Base-by-base conservation (phyloP, 164 flowering plant genomes). In the Chloranthus sessilifolius region DNA sequence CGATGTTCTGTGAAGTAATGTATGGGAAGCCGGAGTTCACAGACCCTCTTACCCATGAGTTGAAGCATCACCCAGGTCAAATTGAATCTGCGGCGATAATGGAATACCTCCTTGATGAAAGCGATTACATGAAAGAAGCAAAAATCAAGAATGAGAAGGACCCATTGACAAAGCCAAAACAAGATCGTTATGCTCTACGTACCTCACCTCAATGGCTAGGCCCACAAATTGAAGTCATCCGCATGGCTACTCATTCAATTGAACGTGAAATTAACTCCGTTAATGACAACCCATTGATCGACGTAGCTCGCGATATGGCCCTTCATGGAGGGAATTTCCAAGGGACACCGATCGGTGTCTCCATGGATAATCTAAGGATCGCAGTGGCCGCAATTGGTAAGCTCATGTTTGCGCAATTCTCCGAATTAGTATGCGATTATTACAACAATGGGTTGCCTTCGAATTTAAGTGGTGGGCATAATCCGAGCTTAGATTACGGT, bases 121-220 rank as follows among this genome's bases (percentile, higher is more conserved):
- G 69, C 35, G 63, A 49, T 5, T 62, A 66, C 66, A 58, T 67
- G 42, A 67, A 54, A 16, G 69, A 58, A 7, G 75, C 69, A 2
- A 47, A 60, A 41, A 33, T 24, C 23, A 36, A 56, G 14, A 60
- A 64, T 28, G 75, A 67, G 24, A 56, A 34, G 52, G 72, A 71
- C 51, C 75, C 75, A 3, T 34, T 71, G 2, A 54, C 64, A 17
- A 71, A 71, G 62, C 75, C 75, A 7, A 71, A 71, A 45, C 75
- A 71, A 38, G 75, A 71, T n/a, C 30, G 73, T 16, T 68, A 68
- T n/a, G 73, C 73, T 0, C 68, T 68, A 2, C 39, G 73, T 14
- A 68, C 73, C 7, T 63, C 65, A 8, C 73, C 63, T 1, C 63
- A 60, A 10, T 60, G 63, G 63, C 47, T 60, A 5, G 63, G 63